Evolutionary conservation across 129 eudicot species (phyloP).

Genomic region (Ambrosia artemisiifolia): DNA sequence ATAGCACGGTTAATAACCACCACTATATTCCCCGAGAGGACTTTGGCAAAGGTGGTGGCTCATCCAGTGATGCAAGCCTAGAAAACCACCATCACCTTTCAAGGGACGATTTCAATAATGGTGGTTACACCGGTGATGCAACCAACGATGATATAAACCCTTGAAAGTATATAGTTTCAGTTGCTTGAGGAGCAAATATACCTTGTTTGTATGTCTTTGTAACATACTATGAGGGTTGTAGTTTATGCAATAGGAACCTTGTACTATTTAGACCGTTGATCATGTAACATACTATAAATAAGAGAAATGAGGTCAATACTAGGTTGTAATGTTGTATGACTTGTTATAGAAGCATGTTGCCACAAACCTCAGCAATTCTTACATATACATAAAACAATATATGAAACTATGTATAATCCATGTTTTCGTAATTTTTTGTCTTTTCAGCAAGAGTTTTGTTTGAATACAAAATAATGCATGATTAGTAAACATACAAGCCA

Average conservation of each 20-base stretch:
- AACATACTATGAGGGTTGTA: background rate
- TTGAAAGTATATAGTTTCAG: constrained; percentile 9
- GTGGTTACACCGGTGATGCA: constrained; percentile 23
- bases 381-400: too few species aligned
- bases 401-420: too few species aligned
- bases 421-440: too few species aligned
- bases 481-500: too few species aligned
- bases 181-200: background rate
- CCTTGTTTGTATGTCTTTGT: constrained; percentile 15
- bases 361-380: too few species aligned
- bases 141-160: constrained; percentile 18
- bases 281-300: constrained; percentile 25
- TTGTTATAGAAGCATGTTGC: constrained; percentile 4
- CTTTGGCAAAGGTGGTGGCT: constrained; percentile 30
- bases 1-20: constrained; percentile 24
- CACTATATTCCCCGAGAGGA: constrained; percentile 31
- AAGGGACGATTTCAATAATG: constrained; percentile 25
- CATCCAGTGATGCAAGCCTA: constrained; percentile 1
- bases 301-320: background rate
- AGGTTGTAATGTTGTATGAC: constrained; percentile 21
- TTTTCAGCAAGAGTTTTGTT: too few species aligned
- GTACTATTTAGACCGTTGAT: background rate
- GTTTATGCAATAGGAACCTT: background rate
- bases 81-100: constrained; percentile 34
- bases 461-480: too few species aligned